A percentile compares a stretch with the other conserved stretches of the same genome.
Conservation (phyloP, 116 monocot genomes). For the Dioscorea cayenensis region DNA sequence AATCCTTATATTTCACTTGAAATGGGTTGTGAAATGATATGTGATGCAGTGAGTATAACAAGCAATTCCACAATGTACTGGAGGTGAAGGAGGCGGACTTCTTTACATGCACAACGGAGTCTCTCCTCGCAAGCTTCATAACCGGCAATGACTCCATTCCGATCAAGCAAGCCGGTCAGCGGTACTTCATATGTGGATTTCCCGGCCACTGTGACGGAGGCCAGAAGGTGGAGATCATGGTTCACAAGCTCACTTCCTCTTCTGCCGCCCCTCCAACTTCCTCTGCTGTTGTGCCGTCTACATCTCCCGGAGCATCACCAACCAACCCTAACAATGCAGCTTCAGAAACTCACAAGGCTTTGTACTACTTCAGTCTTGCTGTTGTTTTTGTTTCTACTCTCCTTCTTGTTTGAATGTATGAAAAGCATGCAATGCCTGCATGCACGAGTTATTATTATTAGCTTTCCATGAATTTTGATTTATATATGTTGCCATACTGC, state of each 20-base stretch:
- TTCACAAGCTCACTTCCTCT: slow-evolving; percentile 19
- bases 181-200: slow-evolving; percentile 48
- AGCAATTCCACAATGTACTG: slow-evolving; percentile 45
- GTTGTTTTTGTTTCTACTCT: too few species aligned
- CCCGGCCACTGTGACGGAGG: slow-evolving; percentile 43
- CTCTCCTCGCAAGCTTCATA: slow-evolving; percentile 14
- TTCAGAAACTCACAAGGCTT: too few species aligned
- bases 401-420: too few species aligned
- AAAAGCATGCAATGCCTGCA: too few species aligned
- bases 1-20: too few species aligned
- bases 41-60: slow-evolving; percentile 41
- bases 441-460: too few species aligned
- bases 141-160: slow-evolving; percentile 48
- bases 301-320: background rate
- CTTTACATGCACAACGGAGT: slow-evolving; percentile 18
- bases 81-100: slow-evolving; percentile 33
- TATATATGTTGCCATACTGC: too few species aligned
- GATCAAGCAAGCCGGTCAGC: slow-evolving; percentile 26
- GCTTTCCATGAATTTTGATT: too few species aligned
- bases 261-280: slow-evolving; percentile 9
- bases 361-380: too few species aligned
- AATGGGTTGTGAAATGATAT: too few species aligned
- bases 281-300: background rate
- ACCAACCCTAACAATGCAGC: too few species aligned
- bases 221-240: slow-evolving; percentile 44